These are phyloP conservation scores for Dalbergia cultrata DNA, from an alignment of 306 rosid species.

Conservation along the genomic window DNA sequence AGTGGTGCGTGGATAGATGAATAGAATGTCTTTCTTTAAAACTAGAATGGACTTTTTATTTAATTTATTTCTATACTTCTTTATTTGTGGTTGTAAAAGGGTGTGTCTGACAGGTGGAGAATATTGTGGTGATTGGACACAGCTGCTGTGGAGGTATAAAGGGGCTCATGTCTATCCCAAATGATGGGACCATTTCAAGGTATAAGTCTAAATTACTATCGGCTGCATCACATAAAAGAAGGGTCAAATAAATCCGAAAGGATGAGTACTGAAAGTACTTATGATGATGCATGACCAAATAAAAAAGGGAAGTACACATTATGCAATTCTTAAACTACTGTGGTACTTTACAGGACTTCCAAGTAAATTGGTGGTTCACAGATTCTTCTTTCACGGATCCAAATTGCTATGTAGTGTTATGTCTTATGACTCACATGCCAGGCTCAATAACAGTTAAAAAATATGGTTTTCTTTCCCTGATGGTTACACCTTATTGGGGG, in stretches of 20 bases:
- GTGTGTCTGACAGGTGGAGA: conserved; percentile 74
- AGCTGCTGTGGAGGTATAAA: conserved; percentile 97
- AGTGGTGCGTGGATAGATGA: conserved; percentile 15
- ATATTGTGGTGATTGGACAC: conserved; percentile 93
- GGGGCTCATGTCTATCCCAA: conserved; percentile 97
- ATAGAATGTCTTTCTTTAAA: neutral
- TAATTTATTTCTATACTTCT: neutral
- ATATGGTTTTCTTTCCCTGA: neutral
- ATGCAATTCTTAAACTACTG: neutral
- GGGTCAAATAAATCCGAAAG: conserved; percentile 13
- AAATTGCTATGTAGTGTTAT: conserved; percentile 3
- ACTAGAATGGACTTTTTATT: conserved; percentile 14
- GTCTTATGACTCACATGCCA: conserved; percentile 37
- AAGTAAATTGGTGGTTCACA: conserved; percentile 31
- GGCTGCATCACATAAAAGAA: conserved; percentile 5
- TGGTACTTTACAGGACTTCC: conserved; percentile 40
- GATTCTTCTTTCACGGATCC: neutral
- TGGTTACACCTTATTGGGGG: conserved; percentile 41
- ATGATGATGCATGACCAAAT: neutral
- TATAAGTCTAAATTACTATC: conserved; percentile 35
- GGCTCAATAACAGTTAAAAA: neutral
- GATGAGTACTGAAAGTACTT: neutral
- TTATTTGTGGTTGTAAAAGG: conserved; percentile 18
- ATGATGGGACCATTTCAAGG: conserved; percentile 86
- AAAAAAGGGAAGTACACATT: neutral